Percentiles rank a stretch among this genome's conserved stretches.
These are phyloP conservation scores for Aspergillus bridgeri DNA, from an alignment of 495 filamentous ascomycete species.

Conservation along the genomic window DNA sequence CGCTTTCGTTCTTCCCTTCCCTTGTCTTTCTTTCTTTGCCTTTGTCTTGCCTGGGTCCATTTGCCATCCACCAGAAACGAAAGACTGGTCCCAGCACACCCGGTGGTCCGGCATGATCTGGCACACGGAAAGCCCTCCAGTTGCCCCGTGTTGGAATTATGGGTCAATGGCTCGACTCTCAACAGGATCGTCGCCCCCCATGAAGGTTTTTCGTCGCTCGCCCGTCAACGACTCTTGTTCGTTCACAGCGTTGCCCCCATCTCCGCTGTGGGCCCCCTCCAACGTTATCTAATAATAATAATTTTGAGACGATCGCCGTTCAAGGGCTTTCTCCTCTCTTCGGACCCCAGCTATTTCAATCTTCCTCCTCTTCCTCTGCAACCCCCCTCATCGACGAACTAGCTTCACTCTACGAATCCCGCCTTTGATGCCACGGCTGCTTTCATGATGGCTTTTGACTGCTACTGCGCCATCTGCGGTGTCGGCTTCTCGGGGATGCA, in stretches of 20 bases:
- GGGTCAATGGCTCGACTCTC: not conserved
- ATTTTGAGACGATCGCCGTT: not conserved
- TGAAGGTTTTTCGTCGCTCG: not conserved
- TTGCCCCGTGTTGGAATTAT: not conserved
- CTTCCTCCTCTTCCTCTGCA: not conserved
- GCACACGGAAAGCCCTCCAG: not conserved
- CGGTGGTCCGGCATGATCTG: not conserved
- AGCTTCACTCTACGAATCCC: not conserved
- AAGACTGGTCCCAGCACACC: not conserved
- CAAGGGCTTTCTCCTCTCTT: not conserved
- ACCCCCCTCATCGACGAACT: not conserved
- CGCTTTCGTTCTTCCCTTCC: not conserved
- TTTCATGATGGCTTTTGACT: conserved; percentile 20
- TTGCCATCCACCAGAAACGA: not conserved
- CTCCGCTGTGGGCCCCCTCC: not conserved
- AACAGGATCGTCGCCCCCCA: not conserved
- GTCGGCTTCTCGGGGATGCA: conserved; percentile 22
- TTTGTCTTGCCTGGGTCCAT: too few species aligned
- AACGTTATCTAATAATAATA: not conserved
- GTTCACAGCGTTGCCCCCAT: not conserved
- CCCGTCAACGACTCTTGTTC: not conserved
- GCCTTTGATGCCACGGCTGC: not conserved
- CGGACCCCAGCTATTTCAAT: not conserved
- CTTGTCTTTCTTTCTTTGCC: not conserved
- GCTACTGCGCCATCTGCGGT: conserved; percentile 24